phyloP scores from a whole-genome alignment of 768 basidiomycete genomes.

The Thelephora aurantiotincta region DNA sequence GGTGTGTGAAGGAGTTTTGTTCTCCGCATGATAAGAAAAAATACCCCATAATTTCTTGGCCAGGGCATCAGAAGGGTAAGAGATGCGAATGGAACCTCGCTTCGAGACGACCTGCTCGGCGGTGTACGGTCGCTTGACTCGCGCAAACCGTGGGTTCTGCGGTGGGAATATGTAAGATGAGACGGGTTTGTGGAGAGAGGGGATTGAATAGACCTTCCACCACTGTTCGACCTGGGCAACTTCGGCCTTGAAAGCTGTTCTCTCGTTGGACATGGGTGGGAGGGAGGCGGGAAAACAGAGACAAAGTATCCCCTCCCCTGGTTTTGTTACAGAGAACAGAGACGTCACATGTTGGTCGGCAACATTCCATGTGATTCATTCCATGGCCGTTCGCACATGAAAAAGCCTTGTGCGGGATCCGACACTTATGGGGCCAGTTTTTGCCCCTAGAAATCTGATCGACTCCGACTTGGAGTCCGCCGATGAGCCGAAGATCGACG shows the following conservation, averaged over 20 bases:
- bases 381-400: too few relatives aligned
- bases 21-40: conserved; percentile 63
- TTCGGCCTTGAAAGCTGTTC: conserved; percentile 61
- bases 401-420: too few relatives aligned
- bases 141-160: conserved; percentile 79
- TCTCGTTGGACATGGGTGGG: conserved; percentile 46
- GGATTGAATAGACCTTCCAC: conserved; percentile 59
- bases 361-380: too few relatives aligned
- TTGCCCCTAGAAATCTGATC: too few relatives aligned
- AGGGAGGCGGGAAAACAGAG: not conserved
- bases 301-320: too few relatives aligned
- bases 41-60: conserved; percentile 78
- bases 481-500: too few relatives aligned
- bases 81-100: conserved; percentile 73
- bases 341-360: too few relatives aligned
- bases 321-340: too few relatives aligned
- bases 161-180: not conserved
- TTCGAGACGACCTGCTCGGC: conserved; percentile 90
- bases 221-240: conserved; percentile 78
- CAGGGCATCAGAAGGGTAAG: conserved; percentile 74
- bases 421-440: too few relatives aligned
- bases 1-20: conserved; percentile 79
- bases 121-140: conserved; percentile 83
- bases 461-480: too few relatives aligned
- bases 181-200: not conserved